Base-by-base conservation (phyloP, 2,329 filamentous ascomycete species). In the Colletotrichum horii region DNA sequence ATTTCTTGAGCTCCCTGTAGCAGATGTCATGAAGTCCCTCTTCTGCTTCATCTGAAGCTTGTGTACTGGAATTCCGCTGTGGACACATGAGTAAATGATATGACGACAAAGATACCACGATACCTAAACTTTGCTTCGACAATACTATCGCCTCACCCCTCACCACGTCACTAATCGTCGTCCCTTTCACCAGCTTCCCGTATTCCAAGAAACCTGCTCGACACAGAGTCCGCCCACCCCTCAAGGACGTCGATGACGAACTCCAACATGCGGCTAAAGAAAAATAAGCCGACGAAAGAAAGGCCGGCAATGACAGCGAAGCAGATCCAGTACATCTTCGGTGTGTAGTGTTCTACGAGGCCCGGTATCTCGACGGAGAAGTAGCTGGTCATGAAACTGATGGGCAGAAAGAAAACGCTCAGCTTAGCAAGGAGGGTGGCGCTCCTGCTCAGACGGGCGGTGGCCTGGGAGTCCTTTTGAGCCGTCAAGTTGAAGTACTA, bases 401-500 rank as follows among this genome's bases (percentile, higher is more conserved):
- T 93, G 1, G 94, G 94, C 71, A 95, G 87, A 84, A 96, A 96
- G 67, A 95, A 87, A 55, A 95, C 94, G 15, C 92, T 94, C 8
- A 94, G 91, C 81, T 96, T 95, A 62, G 93, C 93, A 14, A 96
- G 87, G 7, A 96, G 85, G 6, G 95, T 91, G 5, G 94, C 94
- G 77, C 93, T 92, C 73, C 93, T 88, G 1, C 93, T 95, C 24
- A 96, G 88, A 24, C 92, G 89, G 75, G 94, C 93, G 14, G 95
- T 94, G 6, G 92, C 91, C 77, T 92, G 90, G 0, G 93, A 94
- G 82, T 95, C 93, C 81, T 94, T 95, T 80, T 95, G 91, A 22
- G 93, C 91, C 74, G 94, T 94, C 77, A 96, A 88, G 82, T 94
- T 95, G 87, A 95, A 95, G 82, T 95, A 95, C 92, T 94, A 74